These are phyloP conservation scores for Fraxinus dipetala DNA, from an alignment of 305 asterid species.

Conservation along the genomic window DNA sequence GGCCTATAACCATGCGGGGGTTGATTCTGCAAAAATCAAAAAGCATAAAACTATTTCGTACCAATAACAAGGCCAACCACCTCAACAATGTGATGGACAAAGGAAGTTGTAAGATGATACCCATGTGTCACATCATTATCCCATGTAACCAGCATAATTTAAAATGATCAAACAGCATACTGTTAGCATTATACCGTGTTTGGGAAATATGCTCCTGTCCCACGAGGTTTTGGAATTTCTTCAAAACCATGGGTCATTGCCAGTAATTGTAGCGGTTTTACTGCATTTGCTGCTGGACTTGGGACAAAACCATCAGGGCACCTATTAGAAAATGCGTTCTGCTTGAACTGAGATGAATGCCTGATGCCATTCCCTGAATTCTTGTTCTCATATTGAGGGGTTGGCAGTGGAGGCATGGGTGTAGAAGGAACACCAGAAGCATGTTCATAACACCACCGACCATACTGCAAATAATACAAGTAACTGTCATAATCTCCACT, in stretches of 20 bases:
- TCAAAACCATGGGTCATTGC: constrained; percentile 43
- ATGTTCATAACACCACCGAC: constrained; percentile 39
- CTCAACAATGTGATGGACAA: background rate
- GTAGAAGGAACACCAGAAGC: constrained; percentile 32
- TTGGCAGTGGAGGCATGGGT: constrained; percentile 37
- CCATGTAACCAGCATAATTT: constrained; percentile 5
- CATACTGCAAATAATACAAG: constrained; percentile 39
- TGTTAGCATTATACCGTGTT: constrained; percentile 44
- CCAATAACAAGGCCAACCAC: constrained; percentile 19
- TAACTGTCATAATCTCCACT: constrained; percentile 51
- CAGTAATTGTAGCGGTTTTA: constrained; percentile 39
- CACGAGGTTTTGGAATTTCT: constrained; percentile 66
- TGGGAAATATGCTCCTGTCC: constrained; percentile 80
- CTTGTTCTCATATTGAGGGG: constrained; percentile 22
- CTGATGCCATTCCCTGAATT: constrained; percentile 23
- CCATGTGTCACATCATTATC: constrained; percentile 1
- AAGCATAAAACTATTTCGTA: constrained; percentile 1
- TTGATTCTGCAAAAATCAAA: constrained; percentile 39
- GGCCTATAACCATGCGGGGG: constrained; percentile 44
- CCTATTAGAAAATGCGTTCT: constrained; percentile 21
- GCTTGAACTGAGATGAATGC: constrained; percentile 19
- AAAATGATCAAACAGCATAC: background rate
- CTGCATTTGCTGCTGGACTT: constrained; percentile 23
- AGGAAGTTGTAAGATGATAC: background rate
- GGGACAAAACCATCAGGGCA: constrained; percentile 9